Evolutionary conservation across 768 basidiomycete genomes (phyloP), one percentile per base, ranked within the genome.

Genomic region (Lactarius deliciosus): DNA sequence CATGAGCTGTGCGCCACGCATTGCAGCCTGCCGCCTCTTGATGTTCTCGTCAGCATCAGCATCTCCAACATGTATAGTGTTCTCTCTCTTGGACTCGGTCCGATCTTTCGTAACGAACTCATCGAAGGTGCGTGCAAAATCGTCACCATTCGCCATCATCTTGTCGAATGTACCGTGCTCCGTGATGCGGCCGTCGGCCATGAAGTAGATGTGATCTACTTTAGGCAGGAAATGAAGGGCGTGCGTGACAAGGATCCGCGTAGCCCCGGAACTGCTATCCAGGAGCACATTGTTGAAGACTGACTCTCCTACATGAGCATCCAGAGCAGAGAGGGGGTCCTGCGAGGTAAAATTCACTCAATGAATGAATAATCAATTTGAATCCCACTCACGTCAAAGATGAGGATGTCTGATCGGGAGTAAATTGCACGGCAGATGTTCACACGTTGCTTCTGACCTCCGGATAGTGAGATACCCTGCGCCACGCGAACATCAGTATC

Each of bases 351-450:
- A 25, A 32, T 22, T 38, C 15, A 22, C n/a, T 55, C n/a, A 22
- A 22, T 25, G 3, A 22, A 3, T 15, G 16, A 70, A n/a, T 28
- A 13, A 13, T 22, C 47, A 36, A 3, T 36, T 36, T 36, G 2
- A 11, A 36, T 11, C 36, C 36, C 36, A 69, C 81, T 34, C 60
- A 78, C 77, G 72, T 97, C 94, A 69, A 96, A 91, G 20, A 94
- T 88, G 72, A 93, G 87, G 67, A 97, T 88, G 63, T 94, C 91
- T 0, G 90, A 87, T 72, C 91, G 82, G 72, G 86, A 91, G 77
- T 97, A 97, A 63, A 95, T 87, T 0, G 91, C 87, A 60, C 94
- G 86, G 63, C 91, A 91, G 60, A 96, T 91, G 72, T 91, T 94
- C 66, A 96, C 76, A 34, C 91, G 85, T 72, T 96, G 91, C 68